Base-by-base conservation (phyloP, 2,329 filamentous ascomycete species). In the Paraphaeosphaeria sporulosa region DNA sequence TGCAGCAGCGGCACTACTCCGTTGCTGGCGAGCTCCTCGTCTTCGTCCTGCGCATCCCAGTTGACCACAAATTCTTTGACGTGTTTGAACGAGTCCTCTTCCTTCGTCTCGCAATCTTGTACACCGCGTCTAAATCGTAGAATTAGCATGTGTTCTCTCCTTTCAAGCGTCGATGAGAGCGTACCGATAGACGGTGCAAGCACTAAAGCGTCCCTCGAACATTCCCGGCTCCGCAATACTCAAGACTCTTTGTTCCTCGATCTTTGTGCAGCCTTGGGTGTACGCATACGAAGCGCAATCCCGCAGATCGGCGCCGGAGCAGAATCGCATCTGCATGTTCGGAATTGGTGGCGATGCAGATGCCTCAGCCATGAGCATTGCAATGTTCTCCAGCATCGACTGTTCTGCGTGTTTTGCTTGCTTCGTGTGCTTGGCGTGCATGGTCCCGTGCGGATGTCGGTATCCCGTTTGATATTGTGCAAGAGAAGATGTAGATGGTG, bases 311-410 rank as follows among this genome's bases (percentile, higher is more conserved):
- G 25, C 36, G 1, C 36, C 50, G 12, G 50, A 21, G 15, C 50
- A 53, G 21, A 53, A 53, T 30, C 36, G 50, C 36, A 53, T 43
- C 36, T 30, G 36, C 50, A 43, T 42, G 23, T 51, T n/a, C 10
- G 19, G 48, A 21, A 10, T 43, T 2, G 36, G 34, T 30, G n/a
- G 36, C 15, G 50, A 36, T 10, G 15, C 3, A 4, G 50, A 30
- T 4, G 36, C 21, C 23, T 53, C 50, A n/a, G 15, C 36, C 7
- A 53, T n/a, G 2, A 43, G 23, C 15, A 30, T 43, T 2, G 23
- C 36, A 13, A 53, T 43, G 23, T 30, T 27, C 19, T 42, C 21
- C 10, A 53, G 50, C 50, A 43, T 21, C 36, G 50, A 53, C 34
- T 27, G 25, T 27, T 6, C 25, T 27, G 25, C 25, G 25, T 27